Conservation (phyloP, 768 basidiomycete species). For the Suillus variegatus region DNA sequence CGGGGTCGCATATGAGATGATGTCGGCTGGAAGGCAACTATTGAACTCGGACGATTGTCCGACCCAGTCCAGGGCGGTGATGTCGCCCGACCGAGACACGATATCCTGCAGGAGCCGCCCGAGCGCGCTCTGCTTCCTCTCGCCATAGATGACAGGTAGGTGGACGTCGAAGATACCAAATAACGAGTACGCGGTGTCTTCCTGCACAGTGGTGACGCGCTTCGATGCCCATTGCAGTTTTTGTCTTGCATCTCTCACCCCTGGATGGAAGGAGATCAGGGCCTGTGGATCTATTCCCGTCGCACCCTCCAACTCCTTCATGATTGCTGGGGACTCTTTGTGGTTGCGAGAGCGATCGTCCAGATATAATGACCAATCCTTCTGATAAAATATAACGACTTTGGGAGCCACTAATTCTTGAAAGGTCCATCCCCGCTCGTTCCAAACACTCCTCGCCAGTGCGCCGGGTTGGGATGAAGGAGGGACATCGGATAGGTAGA, state of each 20-base stretch:
- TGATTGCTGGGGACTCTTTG: not conserved
- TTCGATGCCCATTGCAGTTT: not conserved
- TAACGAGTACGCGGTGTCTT: not conserved
- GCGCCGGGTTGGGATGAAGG: not conserved
- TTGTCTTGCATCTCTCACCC: not conserved
- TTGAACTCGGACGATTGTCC: not conserved
- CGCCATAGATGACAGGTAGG: not conserved
- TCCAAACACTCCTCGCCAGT: not conserved
- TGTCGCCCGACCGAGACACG: not conserved
- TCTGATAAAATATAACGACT: not conserved
- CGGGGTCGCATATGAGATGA: no score
- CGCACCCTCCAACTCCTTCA: not conserved
- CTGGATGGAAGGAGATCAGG: not conserved
- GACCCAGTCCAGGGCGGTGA: not conserved
- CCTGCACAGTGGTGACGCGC: not conserved
- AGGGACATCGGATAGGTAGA: not conserved
- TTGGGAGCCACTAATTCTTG: not conserved
- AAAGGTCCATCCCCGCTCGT: not conserved
- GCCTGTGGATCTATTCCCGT: not conserved
- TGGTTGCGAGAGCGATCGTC: not conserved
- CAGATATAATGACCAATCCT: not conserved
- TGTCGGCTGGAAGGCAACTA: not conserved
- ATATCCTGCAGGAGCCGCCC: not conserved
- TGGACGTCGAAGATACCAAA: not conserved
- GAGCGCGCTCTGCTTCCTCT: not conserved